These are phyloP conservation scores for Coniochaeta hoffmannii DNA, from an alignment of 2,329 filamentous ascomycete species.

Conservation along the genomic window DNA sequence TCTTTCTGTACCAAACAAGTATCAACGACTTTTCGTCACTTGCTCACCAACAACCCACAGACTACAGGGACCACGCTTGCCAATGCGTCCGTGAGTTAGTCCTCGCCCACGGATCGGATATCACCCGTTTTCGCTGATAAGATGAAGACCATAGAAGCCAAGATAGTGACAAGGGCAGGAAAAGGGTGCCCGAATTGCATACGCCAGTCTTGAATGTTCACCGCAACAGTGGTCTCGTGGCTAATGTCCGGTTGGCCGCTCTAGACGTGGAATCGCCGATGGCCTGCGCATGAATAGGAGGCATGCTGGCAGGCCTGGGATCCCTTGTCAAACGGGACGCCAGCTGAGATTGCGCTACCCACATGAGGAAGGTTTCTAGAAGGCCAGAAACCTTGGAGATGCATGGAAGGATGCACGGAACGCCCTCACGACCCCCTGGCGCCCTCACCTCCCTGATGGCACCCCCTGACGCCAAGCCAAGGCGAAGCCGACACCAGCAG, in stretches of 20 bases:
- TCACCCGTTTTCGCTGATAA: no score
- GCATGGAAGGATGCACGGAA: neutral
- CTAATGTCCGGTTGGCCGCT: neutral
- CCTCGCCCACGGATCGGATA: no score
- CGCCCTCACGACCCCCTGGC: neutral
- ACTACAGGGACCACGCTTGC: no score
- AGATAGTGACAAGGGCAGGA: neutral
- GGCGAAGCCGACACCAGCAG: neutral
- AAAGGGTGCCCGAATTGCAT: neutral
- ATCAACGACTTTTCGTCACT: no score
- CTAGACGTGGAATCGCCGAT: neutral
- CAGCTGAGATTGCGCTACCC: conserved; percentile 3
- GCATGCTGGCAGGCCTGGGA: neutral
- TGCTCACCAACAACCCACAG: no score
- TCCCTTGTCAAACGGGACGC: neutral
- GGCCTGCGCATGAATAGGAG: neutral
- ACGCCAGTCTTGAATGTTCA: neutral
- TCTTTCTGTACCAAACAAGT: no score
- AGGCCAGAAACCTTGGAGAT: neutral
- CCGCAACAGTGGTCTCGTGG: neutral
- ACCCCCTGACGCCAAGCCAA: neutral
- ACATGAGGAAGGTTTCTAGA: conserved; percentile 3
- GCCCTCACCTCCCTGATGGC: neutral
- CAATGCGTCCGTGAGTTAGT: no score
- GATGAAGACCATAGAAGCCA: no score